phyloP scores from a whole-genome alignment of 2,329 filamentous ascomycete genomes.

The Lojkania enalia region DNA sequence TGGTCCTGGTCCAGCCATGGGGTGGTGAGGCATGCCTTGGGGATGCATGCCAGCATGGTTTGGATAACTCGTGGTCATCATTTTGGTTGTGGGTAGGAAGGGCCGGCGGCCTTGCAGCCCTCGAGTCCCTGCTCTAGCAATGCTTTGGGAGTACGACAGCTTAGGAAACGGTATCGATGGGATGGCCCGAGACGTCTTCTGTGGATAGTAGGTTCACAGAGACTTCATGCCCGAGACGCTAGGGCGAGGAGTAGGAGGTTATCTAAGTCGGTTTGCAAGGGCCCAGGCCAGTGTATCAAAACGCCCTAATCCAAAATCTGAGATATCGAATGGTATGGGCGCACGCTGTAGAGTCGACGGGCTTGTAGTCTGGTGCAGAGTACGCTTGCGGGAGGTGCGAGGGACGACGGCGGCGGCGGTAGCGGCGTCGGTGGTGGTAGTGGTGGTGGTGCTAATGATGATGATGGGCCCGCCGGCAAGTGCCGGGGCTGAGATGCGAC shows the following conservation, averaged over 20 bases:
- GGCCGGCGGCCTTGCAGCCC: slow-evolving; percentile 17
- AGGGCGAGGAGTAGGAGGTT: too few relatives aligned
- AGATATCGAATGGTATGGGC: slow-evolving; percentile 1
- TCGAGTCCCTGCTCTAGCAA: slow-evolving; percentile 5
- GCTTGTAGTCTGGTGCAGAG: slow-evolving; percentile 19
- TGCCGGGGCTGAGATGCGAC: slow-evolving; percentile 30
- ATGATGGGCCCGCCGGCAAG: slow-evolving; percentile 22
- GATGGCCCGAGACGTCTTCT: too few relatives aligned
- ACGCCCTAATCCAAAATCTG: slow-evolving; percentile 1
- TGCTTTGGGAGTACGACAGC: background rate
- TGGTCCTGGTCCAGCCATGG: slow-evolving; percentile 68
- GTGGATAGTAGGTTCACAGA: too few relatives aligned
- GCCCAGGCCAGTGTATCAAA: background rate
- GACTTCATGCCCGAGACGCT: too few relatives aligned
- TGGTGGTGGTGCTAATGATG: slow-evolving; percentile 1
- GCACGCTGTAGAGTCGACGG: slow-evolving; percentile 2
- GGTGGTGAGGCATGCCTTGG: slow-evolving; percentile 68
- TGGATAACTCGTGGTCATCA: slow-evolving; percentile 71
- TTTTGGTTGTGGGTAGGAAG: slow-evolving; percentile 39
- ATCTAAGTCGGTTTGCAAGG: slow-evolving; percentile 11
- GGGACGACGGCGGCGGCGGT: slow-evolving; percentile 17
- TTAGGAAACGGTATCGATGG: too few relatives aligned
- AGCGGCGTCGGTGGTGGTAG: slow-evolving; percentile 1
- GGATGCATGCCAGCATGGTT: slow-evolving; percentile 74
- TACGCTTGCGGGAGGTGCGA: slow-evolving; percentile 21